Evolutionary conservation across 352 stramenopile genomes (phyloP), one percentile per base, ranked within the genome.

Genomic region (Globisporangium paddicum): DNA sequence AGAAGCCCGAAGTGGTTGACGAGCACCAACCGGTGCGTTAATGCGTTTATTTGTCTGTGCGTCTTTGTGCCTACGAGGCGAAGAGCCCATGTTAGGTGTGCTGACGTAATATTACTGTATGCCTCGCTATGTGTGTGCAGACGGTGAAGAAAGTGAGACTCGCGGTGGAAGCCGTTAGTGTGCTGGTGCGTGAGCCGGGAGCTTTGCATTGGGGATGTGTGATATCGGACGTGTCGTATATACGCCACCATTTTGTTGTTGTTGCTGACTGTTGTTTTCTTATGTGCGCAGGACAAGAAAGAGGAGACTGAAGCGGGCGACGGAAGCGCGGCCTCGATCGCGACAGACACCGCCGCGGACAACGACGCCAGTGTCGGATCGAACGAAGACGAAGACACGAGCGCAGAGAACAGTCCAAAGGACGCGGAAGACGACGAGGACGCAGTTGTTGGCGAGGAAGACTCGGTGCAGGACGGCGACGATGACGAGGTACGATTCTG

Each of bases 1-100:
- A 91, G 64, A 91, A 91, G 70, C 81, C 81, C 26, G 74, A 86
- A 61, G 71, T 66, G 19, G 67, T 82, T 30, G 72, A 82, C 19
- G 72, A 89, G 52, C 78, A 85, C 57, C 77, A 86, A 57, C 77
- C 77, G 46, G 72, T 87, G 50, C n/a, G 68, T 53, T 28, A 30
- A 25, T 32, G 45, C 6, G 13, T 35, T 6, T 21, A 9, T 32
- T 2, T 49, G 42, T 44, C 2, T 45, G 3, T 6, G 5, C 25
- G 2, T 38, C 1, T 54, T 18, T 53, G 30, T 40, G 19, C 1
- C 26, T 23, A 14, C 28, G 30, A 52, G 46, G 37, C 23, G 23
- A n/a, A 34, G 44, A 19, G 21, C 1, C 1, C 19, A 30, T 14
- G 10, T 14, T n/a, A 34, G 18, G 37, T 16, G 5, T 18, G 13